Evolutionary conservation across 2,329 filamentous ascomycete species (phyloP).

Genomic region (Phialophora macrospora): DNA sequence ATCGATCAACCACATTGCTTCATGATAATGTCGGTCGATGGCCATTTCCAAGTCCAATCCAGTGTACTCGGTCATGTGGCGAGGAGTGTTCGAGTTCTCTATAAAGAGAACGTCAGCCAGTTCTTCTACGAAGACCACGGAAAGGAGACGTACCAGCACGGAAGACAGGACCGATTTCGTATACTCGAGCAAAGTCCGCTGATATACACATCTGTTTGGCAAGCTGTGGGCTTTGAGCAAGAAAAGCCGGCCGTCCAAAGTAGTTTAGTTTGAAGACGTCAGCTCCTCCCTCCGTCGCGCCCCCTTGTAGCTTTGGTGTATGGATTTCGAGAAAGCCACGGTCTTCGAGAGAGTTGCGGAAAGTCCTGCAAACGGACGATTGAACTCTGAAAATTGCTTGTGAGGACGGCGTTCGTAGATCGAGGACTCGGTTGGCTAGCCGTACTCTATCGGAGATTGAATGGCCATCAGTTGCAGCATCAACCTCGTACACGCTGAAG

Average conservation of each 20-base stretch:
- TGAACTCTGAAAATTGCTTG: constrained; percentile 80
- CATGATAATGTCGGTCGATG: constrained; percentile 77
- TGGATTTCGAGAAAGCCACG: constrained; percentile 82
- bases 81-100: constrained; percentile 84
- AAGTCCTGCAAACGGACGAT: constrained; percentile 72
- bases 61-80: constrained; percentile 84
- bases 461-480: constrained; percentile 54
- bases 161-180: constrained; percentile 80
- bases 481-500: constrained; percentile 61
- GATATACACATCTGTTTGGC: constrained; percentile 84
- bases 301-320: constrained; percentile 80
- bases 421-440: constrained; percentile 71
- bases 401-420: constrained; percentile 73
- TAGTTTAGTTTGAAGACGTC: constrained; percentile 84
- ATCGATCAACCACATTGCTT: constrained; percentile 73
- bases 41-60: constrained; percentile 84
- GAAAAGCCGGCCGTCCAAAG: constrained; percentile 76
- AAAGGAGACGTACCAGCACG: constrained; percentile 56
- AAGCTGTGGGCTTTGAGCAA: constrained; percentile 81
- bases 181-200: constrained; percentile 77
- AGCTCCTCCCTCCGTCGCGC: constrained; percentile 81
- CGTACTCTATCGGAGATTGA: constrained; percentile 69
- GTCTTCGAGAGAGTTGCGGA: constrained; percentile 70
- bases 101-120: background rate
- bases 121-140: background rate